Evolutionary conservation across 495 filamentous ascomycete genomes (phyloP).

Genomic region (Cercophora samala): DNA sequence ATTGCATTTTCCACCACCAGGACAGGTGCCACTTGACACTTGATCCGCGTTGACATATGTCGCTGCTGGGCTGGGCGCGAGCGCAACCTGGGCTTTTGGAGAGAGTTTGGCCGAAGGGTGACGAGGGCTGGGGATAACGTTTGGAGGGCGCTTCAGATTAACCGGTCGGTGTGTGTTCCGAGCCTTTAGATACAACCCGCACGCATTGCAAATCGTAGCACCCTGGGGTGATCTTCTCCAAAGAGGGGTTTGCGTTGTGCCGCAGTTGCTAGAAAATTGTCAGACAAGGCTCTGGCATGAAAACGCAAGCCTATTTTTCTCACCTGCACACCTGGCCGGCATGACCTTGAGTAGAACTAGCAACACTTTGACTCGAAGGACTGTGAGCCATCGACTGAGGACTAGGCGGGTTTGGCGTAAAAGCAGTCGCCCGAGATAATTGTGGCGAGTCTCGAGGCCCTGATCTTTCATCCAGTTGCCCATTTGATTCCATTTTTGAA

Average conservation of each 20-base stretch:
- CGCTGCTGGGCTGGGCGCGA: slow-evolving; percentile 51
- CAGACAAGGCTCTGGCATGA: slow-evolving; percentile 23
- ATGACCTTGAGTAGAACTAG: slow-evolving; percentile 26
- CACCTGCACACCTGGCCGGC: slow-evolving; percentile 57
- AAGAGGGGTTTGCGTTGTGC: slow-evolving; percentile 86
- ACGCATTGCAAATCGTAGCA: slow-evolving; percentile 96
- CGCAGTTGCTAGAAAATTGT: slow-evolving; percentile 70
- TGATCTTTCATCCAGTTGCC: slow-evolving; percentile 15
- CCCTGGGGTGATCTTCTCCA: slow-evolving; percentile 93
- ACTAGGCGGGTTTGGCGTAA: slow-evolving; percentile 19
- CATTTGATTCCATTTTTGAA: slow-evolving; percentile 7
- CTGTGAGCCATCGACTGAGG: slow-evolving; percentile 14
- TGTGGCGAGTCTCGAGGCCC: slow-evolving; percentile 17
- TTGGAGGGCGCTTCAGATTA: slow-evolving; percentile 71
- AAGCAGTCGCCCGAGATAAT: slow-evolving; percentile 12
- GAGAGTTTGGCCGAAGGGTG: slow-evolving; percentile 35
- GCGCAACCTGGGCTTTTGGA: slow-evolving; percentile 31
- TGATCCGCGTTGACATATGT: slow-evolving; percentile 75
- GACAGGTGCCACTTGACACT: slow-evolving; percentile 77
- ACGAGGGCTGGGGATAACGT: slow-evolving; percentile 40
- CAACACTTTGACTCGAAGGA: slow-evolving; percentile 19
- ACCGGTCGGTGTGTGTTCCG: slow-evolving; percentile 85
- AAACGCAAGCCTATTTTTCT: slow-evolving; percentile 17
- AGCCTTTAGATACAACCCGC: slow-evolving; percentile 90
- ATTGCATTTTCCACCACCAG: slow-evolving; percentile 92